Percentiles rank a stretch among this genome's conserved stretches.
Evolutionary conservation across 176 grass and related monocot genomes (phyloP).

Genomic region (Thalia dealbata): DNA sequence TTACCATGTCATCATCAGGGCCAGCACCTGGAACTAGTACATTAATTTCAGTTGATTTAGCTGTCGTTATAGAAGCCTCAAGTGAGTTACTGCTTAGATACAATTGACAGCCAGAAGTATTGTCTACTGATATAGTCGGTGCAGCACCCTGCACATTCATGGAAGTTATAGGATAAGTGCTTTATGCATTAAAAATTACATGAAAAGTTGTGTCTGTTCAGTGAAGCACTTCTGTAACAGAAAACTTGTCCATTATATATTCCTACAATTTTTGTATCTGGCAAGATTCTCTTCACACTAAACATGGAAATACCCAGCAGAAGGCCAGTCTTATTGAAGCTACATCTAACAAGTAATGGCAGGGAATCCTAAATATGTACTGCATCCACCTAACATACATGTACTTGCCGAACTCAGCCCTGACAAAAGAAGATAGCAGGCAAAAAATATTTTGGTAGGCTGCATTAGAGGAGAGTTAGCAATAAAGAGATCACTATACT

Average conservation of each 20-base stretch:
- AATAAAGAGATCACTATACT: no score
- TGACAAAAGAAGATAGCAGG: no score
- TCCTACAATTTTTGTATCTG: neutral
- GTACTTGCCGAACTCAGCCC: no score
- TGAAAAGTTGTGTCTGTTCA: no score
- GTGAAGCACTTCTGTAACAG: no score
- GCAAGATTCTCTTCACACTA: neutral
- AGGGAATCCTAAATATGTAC: no score
- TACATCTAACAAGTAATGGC: neutral
- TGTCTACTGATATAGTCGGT: constrained; percentile 89
- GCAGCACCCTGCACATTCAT: constrained; percentile 53
- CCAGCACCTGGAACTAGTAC: constrained; percentile 38
- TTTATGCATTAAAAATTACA: no score
- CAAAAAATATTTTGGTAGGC: no score
- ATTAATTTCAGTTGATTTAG: constrained; percentile 99
- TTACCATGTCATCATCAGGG: no score
- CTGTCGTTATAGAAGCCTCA: constrained; percentile 70
- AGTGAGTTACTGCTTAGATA: constrained; percentile 81
- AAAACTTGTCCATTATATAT: neutral
- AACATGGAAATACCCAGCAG: neutral
- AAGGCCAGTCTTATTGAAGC: neutral
- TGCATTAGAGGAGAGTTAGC: no score
- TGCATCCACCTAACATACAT: no score
- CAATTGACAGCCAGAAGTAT: constrained; percentile 90
- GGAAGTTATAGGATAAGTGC: no score